A percentile compares a stretch with the other conserved stretches of the same genome.
These are phyloP conservation scores for Colletotrichum nymphaeae DNA, from an alignment of 2,329 filamentous ascomycete species.

Conservation along the genomic window DNA sequence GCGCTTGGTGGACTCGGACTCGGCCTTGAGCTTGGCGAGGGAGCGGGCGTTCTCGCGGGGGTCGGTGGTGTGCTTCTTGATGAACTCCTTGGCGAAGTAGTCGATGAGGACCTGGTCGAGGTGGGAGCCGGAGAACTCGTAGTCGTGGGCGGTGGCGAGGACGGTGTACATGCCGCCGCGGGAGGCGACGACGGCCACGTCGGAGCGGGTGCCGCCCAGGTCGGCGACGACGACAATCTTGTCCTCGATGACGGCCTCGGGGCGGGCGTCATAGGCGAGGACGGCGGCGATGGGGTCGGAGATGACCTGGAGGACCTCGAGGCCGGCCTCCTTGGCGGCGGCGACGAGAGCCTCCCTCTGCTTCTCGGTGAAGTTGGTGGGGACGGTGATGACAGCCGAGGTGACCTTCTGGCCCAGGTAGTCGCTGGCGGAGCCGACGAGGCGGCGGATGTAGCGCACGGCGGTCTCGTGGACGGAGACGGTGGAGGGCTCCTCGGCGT, in stretches of 20 bases:
- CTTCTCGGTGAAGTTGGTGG: slow-evolving; percentile 90
- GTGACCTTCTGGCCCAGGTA: slow-evolving; percentile 94
- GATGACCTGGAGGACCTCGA: slow-evolving; percentile 94
- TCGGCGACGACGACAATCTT: slow-evolving; percentile 94
- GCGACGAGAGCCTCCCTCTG: slow-evolving; percentile 85
- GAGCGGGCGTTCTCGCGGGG: slow-evolving; percentile 84
- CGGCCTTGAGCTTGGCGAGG: slow-evolving; percentile 91
- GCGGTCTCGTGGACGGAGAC: slow-evolving; percentile 84
- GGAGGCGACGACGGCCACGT: slow-evolving; percentile 90
- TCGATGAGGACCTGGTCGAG: slow-evolving; percentile 94
- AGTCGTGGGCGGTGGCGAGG: slow-evolving; percentile 93
- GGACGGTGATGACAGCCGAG: slow-evolving; percentile 93
- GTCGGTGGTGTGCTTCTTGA: slow-evolving; percentile 95
- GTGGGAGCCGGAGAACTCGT: slow-evolving; percentile 87
- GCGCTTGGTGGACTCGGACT: slow-evolving; percentile 93
- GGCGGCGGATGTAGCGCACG: slow-evolving; percentile 84
- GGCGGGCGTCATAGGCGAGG: slow-evolving; percentile 90
- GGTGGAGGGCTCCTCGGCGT: slow-evolving; percentile 71
- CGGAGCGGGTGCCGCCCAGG: slow-evolving; percentile 90
- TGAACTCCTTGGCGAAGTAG: slow-evolving; percentile 98
- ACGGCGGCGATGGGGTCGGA: slow-evolving; percentile 90
- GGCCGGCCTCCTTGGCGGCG: slow-evolving; percentile 81
- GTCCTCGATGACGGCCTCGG: slow-evolving; percentile 79
- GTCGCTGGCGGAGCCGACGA: slow-evolving; percentile 86
- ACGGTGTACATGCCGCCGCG: slow-evolving; percentile 97